Evolutionary conservation across 345 rosid species (phyloP).

Genomic region (Pseudoturritis turrita): DNA sequence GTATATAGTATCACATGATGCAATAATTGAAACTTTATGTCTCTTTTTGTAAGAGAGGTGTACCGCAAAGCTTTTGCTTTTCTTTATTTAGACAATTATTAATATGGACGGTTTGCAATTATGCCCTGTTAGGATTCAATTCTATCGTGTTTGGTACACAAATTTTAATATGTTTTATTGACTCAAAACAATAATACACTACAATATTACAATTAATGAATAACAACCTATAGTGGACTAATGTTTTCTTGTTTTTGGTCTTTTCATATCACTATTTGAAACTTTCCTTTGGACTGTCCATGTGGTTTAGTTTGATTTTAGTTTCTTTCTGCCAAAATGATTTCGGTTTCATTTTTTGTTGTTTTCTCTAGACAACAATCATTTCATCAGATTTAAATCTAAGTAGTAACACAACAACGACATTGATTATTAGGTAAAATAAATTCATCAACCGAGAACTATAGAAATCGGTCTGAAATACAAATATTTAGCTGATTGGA

Average conservation of each 20-base stretch:
- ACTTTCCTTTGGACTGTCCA: neutral
- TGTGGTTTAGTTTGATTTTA: neutral
- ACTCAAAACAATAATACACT: neutral
- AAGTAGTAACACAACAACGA: neutral
- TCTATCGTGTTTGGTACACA: slow-evolving; percentile 15
- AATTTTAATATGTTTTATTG: neutral
- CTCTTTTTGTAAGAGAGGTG: neutral
- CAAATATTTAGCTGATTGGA: neutral
- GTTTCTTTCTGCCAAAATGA: neutral
- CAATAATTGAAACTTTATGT: slow-evolving; percentile 19
- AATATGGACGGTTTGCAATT: slow-evolving; percentile 27
- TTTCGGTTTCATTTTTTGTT: neutral
- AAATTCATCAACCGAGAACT: neutral
- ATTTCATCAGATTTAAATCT: neutral
- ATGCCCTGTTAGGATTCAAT: slow-evolving; percentile 19
- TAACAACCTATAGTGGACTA: neutral
- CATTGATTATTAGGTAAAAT: too few relatives aligned
- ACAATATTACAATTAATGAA: neutral
- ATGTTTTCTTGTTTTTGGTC: neutral
- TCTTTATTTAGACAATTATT: neutral
- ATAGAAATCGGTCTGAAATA: neutral
- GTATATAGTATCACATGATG: slow-evolving; percentile 3
- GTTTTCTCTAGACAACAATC: too few relatives aligned
- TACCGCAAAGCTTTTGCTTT: slow-evolving; percentile 15
- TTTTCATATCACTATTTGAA: neutral